Percentiles rank a stretch among this genome's conserved stretches.
Evolutionary conservation across 306 rosid genomes (phyloP).

Genomic region (Abrus precatorius): DNA sequence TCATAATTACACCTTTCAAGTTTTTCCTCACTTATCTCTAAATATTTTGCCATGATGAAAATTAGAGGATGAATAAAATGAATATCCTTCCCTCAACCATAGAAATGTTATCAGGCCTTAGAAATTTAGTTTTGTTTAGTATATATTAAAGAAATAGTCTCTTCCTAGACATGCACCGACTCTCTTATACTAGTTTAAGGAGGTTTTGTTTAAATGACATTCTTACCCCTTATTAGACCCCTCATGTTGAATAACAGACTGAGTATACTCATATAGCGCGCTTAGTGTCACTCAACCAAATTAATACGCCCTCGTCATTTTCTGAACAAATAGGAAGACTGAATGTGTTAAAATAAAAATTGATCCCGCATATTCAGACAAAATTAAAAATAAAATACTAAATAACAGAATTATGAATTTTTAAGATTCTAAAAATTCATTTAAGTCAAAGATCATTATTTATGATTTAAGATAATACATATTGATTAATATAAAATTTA

Average conservation of each 20-base stretch:
- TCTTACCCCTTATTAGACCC: too few relatives aligned
- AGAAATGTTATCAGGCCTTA: neutral
- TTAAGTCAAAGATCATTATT: too few relatives aligned
- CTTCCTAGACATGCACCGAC: too few relatives aligned
- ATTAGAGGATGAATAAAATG: constrained; percentile 9
- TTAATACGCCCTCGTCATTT: neutral
- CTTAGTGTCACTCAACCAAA: neutral
- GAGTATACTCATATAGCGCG: too few relatives aligned
- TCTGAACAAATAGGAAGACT: neutral
- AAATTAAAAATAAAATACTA: too few relatives aligned
- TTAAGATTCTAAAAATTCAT: too few relatives aligned
- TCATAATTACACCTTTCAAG: constrained; percentile 5
- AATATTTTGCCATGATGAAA: constrained; percentile 1
- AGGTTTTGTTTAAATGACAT: too few relatives aligned
- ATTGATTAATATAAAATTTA: too few relatives aligned
- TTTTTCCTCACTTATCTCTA: neutral
- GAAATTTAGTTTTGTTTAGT: neutral
- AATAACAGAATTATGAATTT: too few relatives aligned
- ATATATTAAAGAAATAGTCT: too few relatives aligned
- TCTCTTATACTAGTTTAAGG: too few relatives aligned
- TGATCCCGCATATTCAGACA: neutral
- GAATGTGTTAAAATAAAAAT: neutral
- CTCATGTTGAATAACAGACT: neutral
- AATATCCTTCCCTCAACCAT: neutral
- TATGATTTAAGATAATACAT: too few relatives aligned